Base-by-base conservation (phyloP, 2,329 filamentous ascomycete genomes). In the Zymoseptoria brevis region DNA sequence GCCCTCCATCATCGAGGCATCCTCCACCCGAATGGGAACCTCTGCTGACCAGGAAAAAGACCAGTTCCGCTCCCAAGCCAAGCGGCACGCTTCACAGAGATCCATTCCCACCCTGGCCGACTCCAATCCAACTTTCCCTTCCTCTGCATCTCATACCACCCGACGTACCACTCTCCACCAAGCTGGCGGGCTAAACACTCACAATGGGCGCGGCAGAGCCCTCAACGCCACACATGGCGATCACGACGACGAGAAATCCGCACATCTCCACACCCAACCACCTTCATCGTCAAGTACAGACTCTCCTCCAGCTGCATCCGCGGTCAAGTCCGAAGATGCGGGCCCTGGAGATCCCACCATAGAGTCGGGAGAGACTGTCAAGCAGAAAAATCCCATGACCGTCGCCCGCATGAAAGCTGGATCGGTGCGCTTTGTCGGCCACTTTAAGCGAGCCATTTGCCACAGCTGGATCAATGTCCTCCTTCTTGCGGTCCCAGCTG, bases 401-500 rank as follows among this genome's bases (percentile, higher is more conserved):
- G 60, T 53, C 45, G 71, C 74, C 58, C 80, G 83, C 66, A 76
- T 83, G 66, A 78, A 74, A 62, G 74, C 80, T 65, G 77, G 79
- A 60, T 76, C 75, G 21, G 75, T 76, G 63, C 75, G 77, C 69
- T 83, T 86, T 71, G 75, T 80, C 64, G 80, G 79, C 41, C 78
- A 80, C 65, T 75, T 75, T 57, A 79, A 80, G 77, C 71, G 84
- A 85, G 78, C 78, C 68, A 68, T 92, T 62, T 81, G 85, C 50
- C 84, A 89, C 71, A 90, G 86, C 77, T 90, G 87, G 83, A 78
- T 93, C 76, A 93, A 94, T 72, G 68, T 90, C 57, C 77, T 93
- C 65, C 78, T 93, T 63, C 75, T 92, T 57, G 91, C 91, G 69
- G 89, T 93, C 29, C 89, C 89, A 7, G 79, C 89, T 56, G 89